Conservation (phyloP, 805 yeast species). For the Cyberlindnera petersonii region DNA sequence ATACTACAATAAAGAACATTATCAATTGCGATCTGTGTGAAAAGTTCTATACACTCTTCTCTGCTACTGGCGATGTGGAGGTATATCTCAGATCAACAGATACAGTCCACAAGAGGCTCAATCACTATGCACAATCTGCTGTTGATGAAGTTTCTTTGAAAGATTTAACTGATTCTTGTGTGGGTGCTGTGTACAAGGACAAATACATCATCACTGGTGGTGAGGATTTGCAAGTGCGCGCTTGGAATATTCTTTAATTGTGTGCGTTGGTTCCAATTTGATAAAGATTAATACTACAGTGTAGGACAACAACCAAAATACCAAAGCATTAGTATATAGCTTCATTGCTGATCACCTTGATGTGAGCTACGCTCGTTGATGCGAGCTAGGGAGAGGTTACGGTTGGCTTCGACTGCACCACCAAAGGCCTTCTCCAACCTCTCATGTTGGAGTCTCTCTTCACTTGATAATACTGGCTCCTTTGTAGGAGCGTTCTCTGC, state of each 20-base stretch:
- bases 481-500: no score
- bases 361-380: no score
- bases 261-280: background rate
- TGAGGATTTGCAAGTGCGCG: conserved; percentile 11
- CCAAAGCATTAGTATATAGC: no score
- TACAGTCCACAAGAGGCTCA: background rate
- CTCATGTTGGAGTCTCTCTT: no score
- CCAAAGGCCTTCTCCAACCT: no score
- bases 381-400: no score
- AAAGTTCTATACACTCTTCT: conserved; percentile 1
- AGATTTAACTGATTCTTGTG: background rate
- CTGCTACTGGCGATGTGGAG: conserved; percentile 9
- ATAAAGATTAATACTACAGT: background rate
- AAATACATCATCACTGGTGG: conserved; percentile 16
- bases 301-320: no score
- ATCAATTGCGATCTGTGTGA: background rate
- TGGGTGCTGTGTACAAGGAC: conserved; percentile 6
- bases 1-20: background rate
- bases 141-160: background rate
- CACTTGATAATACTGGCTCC: no score
- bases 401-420: no score
- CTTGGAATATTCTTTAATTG: conserved; percentile 5
- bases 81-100: conserved; percentile 2
- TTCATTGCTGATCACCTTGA: no score
- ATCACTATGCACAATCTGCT: conserved; percentile 4